These are phyloP conservation scores for Fraxinus xanthoxyloides DNA, from an alignment of 305 asterid genomes.

Conservation along the genomic window DNA sequence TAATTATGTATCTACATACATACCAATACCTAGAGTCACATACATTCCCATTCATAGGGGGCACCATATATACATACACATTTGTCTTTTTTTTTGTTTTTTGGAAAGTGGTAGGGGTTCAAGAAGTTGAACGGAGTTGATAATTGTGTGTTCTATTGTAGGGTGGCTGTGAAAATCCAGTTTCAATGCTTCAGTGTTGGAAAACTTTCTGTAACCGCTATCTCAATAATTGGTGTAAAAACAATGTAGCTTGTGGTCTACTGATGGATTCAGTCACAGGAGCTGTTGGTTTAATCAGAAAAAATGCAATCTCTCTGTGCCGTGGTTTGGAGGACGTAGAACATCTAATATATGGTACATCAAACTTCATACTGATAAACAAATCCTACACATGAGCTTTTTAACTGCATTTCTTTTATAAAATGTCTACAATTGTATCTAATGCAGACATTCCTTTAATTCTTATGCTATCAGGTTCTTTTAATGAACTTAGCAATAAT, in stretches of 20 bases:
- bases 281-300: constrained; percentile 79
- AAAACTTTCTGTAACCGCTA: constrained; percentile 60
- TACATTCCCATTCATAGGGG: neutral
- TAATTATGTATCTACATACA: neutral
- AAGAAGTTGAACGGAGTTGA: constrained; percentile 23
- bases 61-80: neutral
- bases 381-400: constrained; percentile 20
- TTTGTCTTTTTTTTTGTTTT: neutral
- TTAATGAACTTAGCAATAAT: constrained; percentile 43
- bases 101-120: constrained; percentile 3
- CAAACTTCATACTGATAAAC: constrained; percentile 16
- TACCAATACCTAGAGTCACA: neutral
- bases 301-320: constrained; percentile 63
- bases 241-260: constrained; percentile 75
- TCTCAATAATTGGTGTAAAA: constrained; percentile 68
- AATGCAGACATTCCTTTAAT: constrained; percentile 23
- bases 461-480: constrained; percentile 51
- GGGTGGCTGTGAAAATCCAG: constrained; percentile 69
- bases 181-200: constrained; percentile 73
- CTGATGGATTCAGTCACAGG: constrained; percentile 73
- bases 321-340: constrained; percentile 87
- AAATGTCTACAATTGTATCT: constrained; percentile 18
- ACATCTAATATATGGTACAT: constrained; percentile 63
- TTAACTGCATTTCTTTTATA: constrained; percentile 13
- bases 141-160: constrained; percentile 37